Evolutionary conservation across 495 filamentous ascomycete genomes (phyloP), one percentile per base, ranked within the genome.

Genomic region (Eremomyces bilateralis): DNA sequence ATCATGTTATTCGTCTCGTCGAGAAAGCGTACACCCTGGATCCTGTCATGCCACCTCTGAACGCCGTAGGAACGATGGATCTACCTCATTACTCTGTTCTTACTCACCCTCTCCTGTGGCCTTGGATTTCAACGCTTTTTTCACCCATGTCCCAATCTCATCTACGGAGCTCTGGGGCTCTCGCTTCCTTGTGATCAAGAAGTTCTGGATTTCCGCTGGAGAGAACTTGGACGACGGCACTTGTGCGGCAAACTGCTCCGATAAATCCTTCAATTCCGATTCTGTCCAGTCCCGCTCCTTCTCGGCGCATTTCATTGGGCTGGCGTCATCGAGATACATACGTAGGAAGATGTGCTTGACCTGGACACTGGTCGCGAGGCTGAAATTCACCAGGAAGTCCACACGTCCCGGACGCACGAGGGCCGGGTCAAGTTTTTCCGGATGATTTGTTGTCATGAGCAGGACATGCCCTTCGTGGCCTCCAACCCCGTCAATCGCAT

Each of bases 391-490:
- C 45, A 77, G 65, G 42, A 77, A 59, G 44, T 90, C 80, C 3
- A 83, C 67, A 2, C 80, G 63, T 1, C 78, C 80, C 0, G 77
- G 76, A 1, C 80, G 66, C 37, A 80, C 71, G 10, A 90, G 61
- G 1, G 80, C 80, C 2, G 66, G 57, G 48, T 88, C 80, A 2
- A 90, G 61, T 13, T 63, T 60, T 40, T 84, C 74, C 1, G 71
- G 73, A 36, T 72, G 63, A 51, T 90, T 90, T 16, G 76, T 84
- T 0, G 80, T 88, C 72, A 88, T 81, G 53, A 88, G 69, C 4
- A 88, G 62, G 5, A 85, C 65, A 19, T 76, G 65, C 18, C 80
- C 80, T 54, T 85, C 80, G 36, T 82, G 74, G 1, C 73, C 74
- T 4, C 75, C 74, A 0, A 84, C 80, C 19, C 80, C 80, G 44